Percentiles rank a stretch among this genome's conserved stretches.
These are phyloP conservation scores for Alnus glutinosa DNA, from an alignment of 306 rosid species.

Conservation along the genomic window DNA sequence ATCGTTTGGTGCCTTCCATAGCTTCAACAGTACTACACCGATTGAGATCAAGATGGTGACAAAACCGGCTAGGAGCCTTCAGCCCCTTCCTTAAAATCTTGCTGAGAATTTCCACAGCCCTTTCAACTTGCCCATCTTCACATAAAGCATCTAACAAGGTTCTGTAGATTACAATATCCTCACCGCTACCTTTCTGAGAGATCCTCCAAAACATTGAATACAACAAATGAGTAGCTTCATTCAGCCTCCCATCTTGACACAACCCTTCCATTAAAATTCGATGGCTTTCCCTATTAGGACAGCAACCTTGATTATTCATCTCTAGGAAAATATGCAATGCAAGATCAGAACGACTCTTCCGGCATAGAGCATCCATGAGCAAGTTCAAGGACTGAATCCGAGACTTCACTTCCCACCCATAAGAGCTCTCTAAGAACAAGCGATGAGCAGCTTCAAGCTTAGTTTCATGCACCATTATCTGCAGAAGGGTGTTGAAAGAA, in stretches of 20 bases:
- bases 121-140: slow-evolving; percentile 43
- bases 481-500: slow-evolving; percentile 49
- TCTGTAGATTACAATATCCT: slow-evolving; percentile 53
- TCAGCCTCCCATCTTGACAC: slow-evolving; percentile 51
- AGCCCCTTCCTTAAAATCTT: slow-evolving; percentile 61
- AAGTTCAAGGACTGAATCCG: slow-evolving; percentile 42
- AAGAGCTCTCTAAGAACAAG: slow-evolving; percentile 46
- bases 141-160: slow-evolving; percentile 54
- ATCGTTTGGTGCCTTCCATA: slow-evolving; percentile 29
- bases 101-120: slow-evolving; percentile 46
- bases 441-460: slow-evolving; percentile 38
- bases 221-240: slow-evolving; percentile 55
- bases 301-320: slow-evolving; percentile 53
- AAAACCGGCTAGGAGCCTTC: slow-evolving; percentile 47
- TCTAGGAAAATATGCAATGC: slow-evolving; percentile 51
- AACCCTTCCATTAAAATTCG: slow-evolving; percentile 48
- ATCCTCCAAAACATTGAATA: slow-evolving; percentile 68
- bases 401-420: slow-evolving; percentile 54
- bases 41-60: slow-evolving; percentile 34
- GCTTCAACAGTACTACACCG: slow-evolving; percentile 21
- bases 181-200: slow-evolving; percentile 53
- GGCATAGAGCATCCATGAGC: slow-evolving; percentile 50
- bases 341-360: slow-evolving; percentile 43
- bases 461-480: slow-evolving; percentile 45
- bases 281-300: slow-evolving; percentile 52